Conservation (phyloP, 2,329 filamentous ascomycete genomes). For the Trichoderma sp. region DNA sequence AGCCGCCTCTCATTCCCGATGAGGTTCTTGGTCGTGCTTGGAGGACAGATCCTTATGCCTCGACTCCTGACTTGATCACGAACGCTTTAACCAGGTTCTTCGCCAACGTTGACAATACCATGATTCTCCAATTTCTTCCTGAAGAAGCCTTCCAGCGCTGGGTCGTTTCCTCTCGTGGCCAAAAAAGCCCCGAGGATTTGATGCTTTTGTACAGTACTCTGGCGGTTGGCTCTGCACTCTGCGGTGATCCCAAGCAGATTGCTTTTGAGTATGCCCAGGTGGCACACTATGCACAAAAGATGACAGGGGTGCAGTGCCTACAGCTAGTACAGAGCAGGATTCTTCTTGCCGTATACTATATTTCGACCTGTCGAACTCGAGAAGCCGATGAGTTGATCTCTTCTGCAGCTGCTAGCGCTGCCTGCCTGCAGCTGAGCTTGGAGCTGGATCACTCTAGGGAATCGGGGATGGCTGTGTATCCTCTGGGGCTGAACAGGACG, state of each 20-base stretch:
- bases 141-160: constrained; percentile 40
- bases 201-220: constrained; percentile 47
- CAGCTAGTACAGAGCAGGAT: constrained; percentile 66
- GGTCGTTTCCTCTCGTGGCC: constrained; percentile 35
- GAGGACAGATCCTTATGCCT: constrained; percentile 49
- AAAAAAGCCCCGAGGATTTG: constrained; percentile 42
- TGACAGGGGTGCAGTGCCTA: constrained; percentile 37
- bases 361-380: constrained; percentile 56
- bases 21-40: constrained; percentile 48
- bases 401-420: constrained; percentile 57
- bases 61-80: constrained; percentile 40
- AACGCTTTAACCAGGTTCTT: constrained; percentile 43
- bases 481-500: constrained; percentile 55
- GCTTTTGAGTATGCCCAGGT: constrained; percentile 47
- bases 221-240: constrained; percentile 39
- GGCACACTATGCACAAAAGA: constrained; percentile 53
- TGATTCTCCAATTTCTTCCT: constrained; percentile 43
- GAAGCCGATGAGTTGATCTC: constrained; percentile 64
- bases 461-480: constrained; percentile 39
- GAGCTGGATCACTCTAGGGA: constrained; percentile 53
- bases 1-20: constrained; percentile 49
- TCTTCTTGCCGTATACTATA: constrained; percentile 65
- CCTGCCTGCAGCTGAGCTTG: constrained; percentile 60
- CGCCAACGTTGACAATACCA: constrained; percentile 40
- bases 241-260: constrained; percentile 37